Conservation (phyloP, 1,284 basidiomycete species). For the Cystobasidium slooffiae region DNA sequence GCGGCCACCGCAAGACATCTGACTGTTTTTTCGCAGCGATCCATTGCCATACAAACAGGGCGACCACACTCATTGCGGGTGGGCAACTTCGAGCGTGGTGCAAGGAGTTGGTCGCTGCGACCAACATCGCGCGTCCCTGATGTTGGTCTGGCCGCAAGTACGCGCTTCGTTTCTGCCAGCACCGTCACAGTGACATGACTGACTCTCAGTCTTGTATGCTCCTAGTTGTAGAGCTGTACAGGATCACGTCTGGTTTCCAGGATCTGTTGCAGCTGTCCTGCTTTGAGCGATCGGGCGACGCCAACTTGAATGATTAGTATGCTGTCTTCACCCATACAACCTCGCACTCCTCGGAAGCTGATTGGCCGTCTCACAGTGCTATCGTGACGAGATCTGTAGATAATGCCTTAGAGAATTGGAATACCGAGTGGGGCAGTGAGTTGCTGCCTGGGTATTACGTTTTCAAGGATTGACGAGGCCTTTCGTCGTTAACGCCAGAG, state of each 20-base stretch:
- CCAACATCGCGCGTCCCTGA: constrained; percentile 14
- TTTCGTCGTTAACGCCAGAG: background rate
- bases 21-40: constrained; percentile 23
- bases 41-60: constrained; percentile 58
- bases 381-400: constrained; percentile 34
- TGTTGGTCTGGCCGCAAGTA: constrained; percentile 35
- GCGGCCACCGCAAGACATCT: background rate
- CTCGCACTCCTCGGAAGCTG: background rate
- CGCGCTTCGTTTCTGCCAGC: background rate
- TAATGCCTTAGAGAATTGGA: constrained; percentile 30
- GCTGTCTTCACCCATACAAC: background rate
- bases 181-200: too few relatives aligned
- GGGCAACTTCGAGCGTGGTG: constrained; percentile 24
- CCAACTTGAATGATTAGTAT: constrained; percentile 27
- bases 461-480: background rate
- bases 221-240: constrained; percentile 29
- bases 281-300: constrained; percentile 10
- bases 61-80: constrained; percentile 57
- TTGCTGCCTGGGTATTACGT: background rate
- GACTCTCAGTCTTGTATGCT: background rate
- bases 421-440: constrained; percentile 27
- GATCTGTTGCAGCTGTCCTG: constrained; percentile 35
- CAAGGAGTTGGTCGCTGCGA: constrained; percentile 9
- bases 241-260: constrained; percentile 38
- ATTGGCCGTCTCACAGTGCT: background rate